Evolutionary conservation across 1,284 basidiomycete species (phyloP).

Genomic region (Trichosporon sp.): DNA sequence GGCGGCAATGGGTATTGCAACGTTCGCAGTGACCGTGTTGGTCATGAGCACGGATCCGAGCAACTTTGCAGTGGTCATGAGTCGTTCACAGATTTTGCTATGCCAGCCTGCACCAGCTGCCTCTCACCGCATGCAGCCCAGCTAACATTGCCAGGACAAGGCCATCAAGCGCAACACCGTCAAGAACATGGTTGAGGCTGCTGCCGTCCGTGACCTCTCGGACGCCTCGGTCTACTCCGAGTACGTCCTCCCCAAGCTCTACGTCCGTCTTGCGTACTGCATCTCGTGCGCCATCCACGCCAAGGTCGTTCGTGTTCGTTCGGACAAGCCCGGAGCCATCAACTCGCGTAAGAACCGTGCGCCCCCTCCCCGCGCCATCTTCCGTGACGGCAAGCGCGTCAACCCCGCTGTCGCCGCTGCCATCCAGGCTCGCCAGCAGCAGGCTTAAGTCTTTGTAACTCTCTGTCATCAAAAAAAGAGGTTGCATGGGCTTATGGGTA

Average conservation of each 20-base stretch:
- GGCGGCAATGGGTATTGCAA: neutral
- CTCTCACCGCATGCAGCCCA: neutral
- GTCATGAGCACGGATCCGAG: neutral
- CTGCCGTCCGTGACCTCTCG: slow-evolving; percentile 94
- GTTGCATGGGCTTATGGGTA: slow-evolving; percentile 20
- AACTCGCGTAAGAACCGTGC: slow-evolving; percentile 84
- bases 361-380: slow-evolving; percentile 91
- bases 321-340: slow-evolving; percentile 70
- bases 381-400: slow-evolving; percentile 93
- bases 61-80: neutral
- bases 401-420: slow-evolving; percentile 75
- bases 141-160: slow-evolving; percentile 71
- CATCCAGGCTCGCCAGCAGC: slow-evolving; percentile 59
- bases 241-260: slow-evolving; percentile 96
- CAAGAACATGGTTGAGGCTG: slow-evolving; percentile 99
- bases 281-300: slow-evolving; percentile 99
- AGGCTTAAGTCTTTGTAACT: slow-evolving; percentile 32
- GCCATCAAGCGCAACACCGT: slow-evolving; percentile 99
- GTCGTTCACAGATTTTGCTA: neutral
- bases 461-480: slow-evolving; percentile 17
- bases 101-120: neutral
- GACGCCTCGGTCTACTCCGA: slow-evolving; percentile 96
- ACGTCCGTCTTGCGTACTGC: slow-evolving; percentile 99
- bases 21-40: neutral
- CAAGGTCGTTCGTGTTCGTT: slow-evolving; percentile 95